Evolutionary conservation across 2,329 filamentous ascomycete species (phyloP).

Genomic region (Dryadomyces sulphureus): DNA sequence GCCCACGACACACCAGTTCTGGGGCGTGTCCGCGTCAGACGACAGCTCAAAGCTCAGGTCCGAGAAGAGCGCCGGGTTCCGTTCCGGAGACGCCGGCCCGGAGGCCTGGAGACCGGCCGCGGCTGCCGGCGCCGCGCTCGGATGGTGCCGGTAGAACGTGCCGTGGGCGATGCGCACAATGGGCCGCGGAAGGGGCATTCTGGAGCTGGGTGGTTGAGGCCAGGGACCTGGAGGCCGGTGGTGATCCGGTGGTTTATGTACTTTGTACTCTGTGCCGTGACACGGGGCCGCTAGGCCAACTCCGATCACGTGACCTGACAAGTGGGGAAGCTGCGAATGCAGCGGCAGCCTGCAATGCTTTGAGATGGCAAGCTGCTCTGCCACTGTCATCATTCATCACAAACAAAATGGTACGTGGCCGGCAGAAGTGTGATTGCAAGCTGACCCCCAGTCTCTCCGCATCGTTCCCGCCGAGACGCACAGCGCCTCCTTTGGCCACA

Average conservation of each 20-base stretch:
- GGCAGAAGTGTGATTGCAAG: neutral
- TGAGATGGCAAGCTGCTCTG: neutral
- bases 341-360: constrained; percentile 9
- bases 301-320: neutral
- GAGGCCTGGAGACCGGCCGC: constrained; percentile 14
- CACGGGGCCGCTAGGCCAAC: neutral
- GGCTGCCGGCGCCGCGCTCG: constrained; percentile 20
- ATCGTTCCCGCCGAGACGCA: constrained; percentile 62
- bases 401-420: neutral
- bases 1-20: constrained; percentile 76
- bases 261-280: neutral
- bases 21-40: constrained; percentile 18
- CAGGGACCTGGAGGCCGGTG: too few relatives aligned
- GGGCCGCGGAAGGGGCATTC: too few relatives aligned
- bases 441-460: constrained; percentile 57
- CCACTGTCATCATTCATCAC: neutral
- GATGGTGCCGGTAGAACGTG: constrained; percentile 71
- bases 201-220: too few relatives aligned
- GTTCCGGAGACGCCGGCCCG: constrained; percentile 19
- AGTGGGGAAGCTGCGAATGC: neutral
- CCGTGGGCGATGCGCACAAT: constrained; percentile 61
- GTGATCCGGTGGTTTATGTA: too few relatives aligned
- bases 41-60: constrained; percentile 57
- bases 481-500: constrained; percentile 50
- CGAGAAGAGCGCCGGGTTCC: constrained; percentile 60